Conservation (phyloP, 2,329 filamentous ascomycete genomes). For the Bisporella sp. region DNA sequence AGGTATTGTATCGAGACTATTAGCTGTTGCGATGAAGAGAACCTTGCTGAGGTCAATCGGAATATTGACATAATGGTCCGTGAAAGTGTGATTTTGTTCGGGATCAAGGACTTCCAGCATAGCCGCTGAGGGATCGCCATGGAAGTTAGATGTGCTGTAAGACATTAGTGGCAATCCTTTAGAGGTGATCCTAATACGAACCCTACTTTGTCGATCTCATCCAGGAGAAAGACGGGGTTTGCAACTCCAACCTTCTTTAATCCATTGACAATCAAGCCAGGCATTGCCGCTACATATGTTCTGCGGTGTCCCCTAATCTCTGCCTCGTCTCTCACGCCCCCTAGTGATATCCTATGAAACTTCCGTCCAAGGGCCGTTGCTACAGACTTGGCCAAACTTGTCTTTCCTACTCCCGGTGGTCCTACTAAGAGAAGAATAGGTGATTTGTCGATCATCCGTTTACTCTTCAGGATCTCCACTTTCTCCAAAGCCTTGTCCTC, state of each 20-base stretch:
- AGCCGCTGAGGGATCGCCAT: constrained; percentile 91
- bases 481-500: constrained; percentile 49
- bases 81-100: constrained; percentile 92
- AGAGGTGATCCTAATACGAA: constrained; percentile 11
- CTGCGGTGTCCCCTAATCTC: constrained; percentile 92
- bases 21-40: constrained; percentile 94
- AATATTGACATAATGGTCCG: constrained; percentile 93
- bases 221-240: constrained; percentile 90
- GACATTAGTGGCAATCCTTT: constrained; percentile 1
- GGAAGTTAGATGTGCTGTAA: constrained; percentile 68
- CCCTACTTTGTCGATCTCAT: constrained; percentile 95
- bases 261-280: constrained; percentile 86
- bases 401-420: constrained; percentile 93
- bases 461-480: constrained; percentile 68
- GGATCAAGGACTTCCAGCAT: constrained; percentile 98
- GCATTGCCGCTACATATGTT: constrained; percentile 99
- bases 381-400: constrained; percentile 86
- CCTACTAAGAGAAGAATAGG: constrained; percentile 91
- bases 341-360: constrained; percentile 94
- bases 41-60: constrained; percentile 95
- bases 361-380: constrained; percentile 88
- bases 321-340: constrained; percentile 91
- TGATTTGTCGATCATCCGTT: constrained; percentile 87
- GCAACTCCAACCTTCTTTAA: constrained; percentile 92
- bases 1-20: constrained; percentile 89